Evolutionary conservation across 495 filamentous ascomycete species (phyloP).

Genomic region (Hypoxylon fragiforme): DNA sequence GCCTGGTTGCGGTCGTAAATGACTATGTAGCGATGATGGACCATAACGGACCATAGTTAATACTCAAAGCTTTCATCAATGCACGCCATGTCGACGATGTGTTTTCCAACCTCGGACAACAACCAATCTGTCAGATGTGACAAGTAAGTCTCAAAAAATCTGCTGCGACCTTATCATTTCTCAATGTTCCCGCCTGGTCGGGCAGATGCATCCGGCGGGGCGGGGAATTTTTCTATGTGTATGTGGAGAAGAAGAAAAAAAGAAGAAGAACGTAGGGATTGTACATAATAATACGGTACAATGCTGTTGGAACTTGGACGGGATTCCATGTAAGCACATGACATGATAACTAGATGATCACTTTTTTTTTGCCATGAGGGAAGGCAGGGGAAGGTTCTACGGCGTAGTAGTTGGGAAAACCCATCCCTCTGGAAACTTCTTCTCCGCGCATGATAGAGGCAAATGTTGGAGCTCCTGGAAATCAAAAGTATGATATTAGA

Average conservation of each 20-base stretch:
- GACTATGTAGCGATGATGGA: no score
- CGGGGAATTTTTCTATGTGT: slow-evolving; percentile 18
- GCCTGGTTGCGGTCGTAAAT: no score
- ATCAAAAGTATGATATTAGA: slow-evolving; percentile 31
- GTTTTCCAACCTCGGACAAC: slow-evolving; percentile 17
- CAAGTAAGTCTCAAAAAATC: slow-evolving; percentile 20
- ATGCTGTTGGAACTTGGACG: no score
- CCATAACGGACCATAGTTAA: no score
- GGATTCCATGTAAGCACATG: no score
- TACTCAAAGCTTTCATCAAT: no score
- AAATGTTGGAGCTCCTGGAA: slow-evolving; percentile 22
- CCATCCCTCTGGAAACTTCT: no score
- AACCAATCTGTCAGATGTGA: slow-evolving; percentile 23
- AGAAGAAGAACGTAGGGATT: no score
- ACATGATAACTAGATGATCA: no score
- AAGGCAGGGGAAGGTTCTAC: no score
- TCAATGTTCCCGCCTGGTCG: slow-evolving; percentile 22
- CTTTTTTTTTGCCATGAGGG: no score
- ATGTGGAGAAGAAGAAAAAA: slow-evolving; percentile 8
- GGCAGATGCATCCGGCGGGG: slow-evolving; percentile 22
- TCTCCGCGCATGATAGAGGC: background rate
- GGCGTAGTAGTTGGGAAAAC: no score
- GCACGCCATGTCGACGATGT: slow-evolving; percentile 21
- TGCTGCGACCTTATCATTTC: slow-evolving; percentile 22
- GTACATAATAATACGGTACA: slow-evolving; percentile 1